Percentiles rank a stretch among this genome's conserved stretches.
Evolutionary conservation across 495 filamentous ascomycete genomes (phyloP).

Genomic region (Peziza echinospora): DNA sequence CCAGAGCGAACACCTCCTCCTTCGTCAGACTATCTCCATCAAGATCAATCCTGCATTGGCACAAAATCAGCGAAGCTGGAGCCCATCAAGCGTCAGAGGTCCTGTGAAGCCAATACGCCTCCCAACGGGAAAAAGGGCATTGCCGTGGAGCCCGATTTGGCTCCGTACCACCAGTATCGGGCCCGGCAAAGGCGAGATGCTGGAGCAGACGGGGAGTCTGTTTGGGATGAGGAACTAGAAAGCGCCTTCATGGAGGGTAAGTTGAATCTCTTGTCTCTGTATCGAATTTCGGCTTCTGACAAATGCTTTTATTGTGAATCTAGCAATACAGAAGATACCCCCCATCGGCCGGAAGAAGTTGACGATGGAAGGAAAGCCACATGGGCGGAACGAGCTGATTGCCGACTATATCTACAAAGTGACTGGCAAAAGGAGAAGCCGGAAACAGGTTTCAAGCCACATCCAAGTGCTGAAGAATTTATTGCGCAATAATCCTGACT

Average conservation of each 20-base stretch:
- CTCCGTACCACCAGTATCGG: constrained; percentile 18
- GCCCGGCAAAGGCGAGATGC: constrained; percentile 17
- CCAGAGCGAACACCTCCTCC: not conserved
- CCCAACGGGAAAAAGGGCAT: constrained; percentile 8
- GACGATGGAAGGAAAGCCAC: constrained; percentile 44
- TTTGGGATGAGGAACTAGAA: constrained; percentile 73
- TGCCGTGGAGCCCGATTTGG: constrained; percentile 10
- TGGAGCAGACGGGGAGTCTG: constrained; percentile 15
- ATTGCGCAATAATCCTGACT: constrained; percentile 35
- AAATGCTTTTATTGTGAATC: constrained; percentile 4
- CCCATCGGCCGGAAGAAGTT: constrained; percentile 66
- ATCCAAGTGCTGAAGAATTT: constrained; percentile 89
- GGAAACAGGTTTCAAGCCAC: constrained; percentile 92
- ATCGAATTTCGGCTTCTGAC: constrained; percentile 6
- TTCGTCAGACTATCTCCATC: too few species aligned
- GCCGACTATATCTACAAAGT: constrained; percentile 52
- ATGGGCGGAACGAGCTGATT: constrained; percentile 84
- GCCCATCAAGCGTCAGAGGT: constrained; percentile 9
- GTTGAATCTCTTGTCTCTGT: constrained; percentile 9
- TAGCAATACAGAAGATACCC: constrained; percentile 62
- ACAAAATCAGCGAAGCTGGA: constrained; percentile 12
- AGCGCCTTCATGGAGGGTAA: constrained; percentile 77
- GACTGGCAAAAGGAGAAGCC: constrained; percentile 40
- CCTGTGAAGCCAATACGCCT: constrained; percentile 5
- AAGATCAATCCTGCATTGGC: too few species aligned